A percentile compares a stretch with the other conserved stretches of the same genome.
These are phyloP conservation scores for Penicillium daleae DNA, from an alignment of 495 filamentous ascomycete genomes.

Conservation along the genomic window DNA sequence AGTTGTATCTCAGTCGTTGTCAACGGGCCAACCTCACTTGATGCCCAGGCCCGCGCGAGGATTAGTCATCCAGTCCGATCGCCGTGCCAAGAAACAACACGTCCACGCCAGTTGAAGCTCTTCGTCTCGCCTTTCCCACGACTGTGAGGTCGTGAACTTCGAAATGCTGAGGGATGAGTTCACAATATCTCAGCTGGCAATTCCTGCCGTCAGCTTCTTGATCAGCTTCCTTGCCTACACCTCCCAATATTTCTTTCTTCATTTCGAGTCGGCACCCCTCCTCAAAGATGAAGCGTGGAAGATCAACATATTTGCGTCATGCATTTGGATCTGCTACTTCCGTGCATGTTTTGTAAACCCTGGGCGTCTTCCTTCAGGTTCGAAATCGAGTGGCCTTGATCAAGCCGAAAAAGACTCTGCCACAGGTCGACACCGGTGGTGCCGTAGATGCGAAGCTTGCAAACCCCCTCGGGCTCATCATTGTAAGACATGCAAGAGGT, in stretches of 20 bases:
- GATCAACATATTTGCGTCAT: slow-evolving; percentile 75
- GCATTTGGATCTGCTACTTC: slow-evolving; percentile 80
- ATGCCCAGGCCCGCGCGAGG: background rate
- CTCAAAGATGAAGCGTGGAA: slow-evolving; percentile 59
- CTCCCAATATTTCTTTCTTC: slow-evolving; percentile 81
- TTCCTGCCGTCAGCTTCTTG: slow-evolving; percentile 67
- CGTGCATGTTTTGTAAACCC: slow-evolving; percentile 78
- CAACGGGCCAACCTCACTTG: too few species aligned
- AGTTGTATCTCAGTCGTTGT: background rate
- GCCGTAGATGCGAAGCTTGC: slow-evolving; percentile 78
- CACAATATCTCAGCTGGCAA: slow-evolving; percentile 52
- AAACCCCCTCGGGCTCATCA: slow-evolving; percentile 93
- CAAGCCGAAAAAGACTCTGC: slow-evolving; percentile 33
- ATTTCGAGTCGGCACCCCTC: slow-evolving; percentile 71
- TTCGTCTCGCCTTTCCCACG: slow-evolving; percentile 8
- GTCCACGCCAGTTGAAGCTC: slow-evolving; percentile 6
- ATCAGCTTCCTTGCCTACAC: slow-evolving; percentile 82
- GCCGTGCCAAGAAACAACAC: slow-evolving; percentile 27
- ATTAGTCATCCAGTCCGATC: slow-evolving; percentile 25
- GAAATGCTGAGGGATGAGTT: slow-evolving; percentile 34
- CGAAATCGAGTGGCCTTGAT: slow-evolving; percentile 24
- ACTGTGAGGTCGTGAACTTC: background rate
- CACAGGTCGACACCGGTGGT: slow-evolving; percentile 64
- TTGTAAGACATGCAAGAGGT: slow-evolving; percentile 83
- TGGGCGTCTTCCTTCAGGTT: slow-evolving; percentile 51